Conservation (phyloP, 306 rosid genomes). For the Quercus glauca region DNA sequence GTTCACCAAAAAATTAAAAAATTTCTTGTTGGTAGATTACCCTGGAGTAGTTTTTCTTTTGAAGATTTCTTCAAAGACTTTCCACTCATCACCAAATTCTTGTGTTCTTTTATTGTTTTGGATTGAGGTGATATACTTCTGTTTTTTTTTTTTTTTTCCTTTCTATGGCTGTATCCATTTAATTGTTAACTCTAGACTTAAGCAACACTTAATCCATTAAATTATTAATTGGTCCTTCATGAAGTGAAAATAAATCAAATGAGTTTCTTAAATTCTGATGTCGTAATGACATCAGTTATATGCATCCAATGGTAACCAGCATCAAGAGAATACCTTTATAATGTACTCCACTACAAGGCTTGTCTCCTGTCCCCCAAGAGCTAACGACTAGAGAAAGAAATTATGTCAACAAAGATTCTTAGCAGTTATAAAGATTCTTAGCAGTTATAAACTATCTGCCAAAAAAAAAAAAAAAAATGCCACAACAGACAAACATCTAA, state of each 20-base stretch:
- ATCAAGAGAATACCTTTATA: conserved; percentile 76
- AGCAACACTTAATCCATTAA: too few species aligned
- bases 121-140: too few species aligned
- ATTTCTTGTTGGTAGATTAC: too few species aligned
- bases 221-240: background rate
- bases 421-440: conserved; percentile 15
- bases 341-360: conserved; percentile 84
- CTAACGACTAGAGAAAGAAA: conserved; percentile 64
- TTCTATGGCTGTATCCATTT: too few species aligned
- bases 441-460: conserved; percentile 5
- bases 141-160: too few species aligned
- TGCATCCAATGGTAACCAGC: conserved; percentile 25
- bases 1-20: too few species aligned
- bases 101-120: too few species aligned
- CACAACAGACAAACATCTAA: background rate
- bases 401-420: conserved; percentile 14
- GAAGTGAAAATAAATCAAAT: background rate
- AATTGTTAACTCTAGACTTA: too few species aligned
- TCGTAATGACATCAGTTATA: background rate
- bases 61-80: too few species aligned
- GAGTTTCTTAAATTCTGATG: too few species aligned
- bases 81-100: too few species aligned
- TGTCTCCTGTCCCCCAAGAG: conserved; percentile 89
- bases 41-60: too few species aligned
- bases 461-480: background rate